Evolutionary conservation across 148 eudicot species (phyloP).

Genomic region (Diospyros kaki): DNA sequence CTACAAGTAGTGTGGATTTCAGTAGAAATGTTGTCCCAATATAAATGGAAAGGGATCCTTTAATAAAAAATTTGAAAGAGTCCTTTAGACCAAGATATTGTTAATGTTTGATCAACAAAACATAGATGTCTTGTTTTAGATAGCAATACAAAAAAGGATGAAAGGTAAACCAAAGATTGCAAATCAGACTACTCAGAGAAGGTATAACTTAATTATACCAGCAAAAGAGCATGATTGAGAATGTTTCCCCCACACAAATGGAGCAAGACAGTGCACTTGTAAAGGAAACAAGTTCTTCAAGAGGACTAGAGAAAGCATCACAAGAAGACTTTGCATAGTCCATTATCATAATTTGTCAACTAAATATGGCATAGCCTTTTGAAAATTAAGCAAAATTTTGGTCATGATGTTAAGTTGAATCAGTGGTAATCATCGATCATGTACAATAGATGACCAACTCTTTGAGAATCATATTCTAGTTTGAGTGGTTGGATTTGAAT

Average conservation of each 20-base stretch:
- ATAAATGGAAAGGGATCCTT: background rate
- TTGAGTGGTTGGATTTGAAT: background rate
- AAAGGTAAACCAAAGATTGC: background rate
- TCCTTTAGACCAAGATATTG: background rate
- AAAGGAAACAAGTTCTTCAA: background rate
- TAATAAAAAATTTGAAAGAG: background rate
- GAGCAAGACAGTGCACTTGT: background rate
- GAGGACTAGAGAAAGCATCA: background rate
- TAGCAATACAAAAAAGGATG: too few species aligned
- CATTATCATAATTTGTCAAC: background rate
- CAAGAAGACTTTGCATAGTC: background rate
- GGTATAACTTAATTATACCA: background rate
- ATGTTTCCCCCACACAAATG: constrained; percentile 1
- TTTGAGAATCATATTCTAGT: background rate
- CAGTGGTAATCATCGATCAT: background rate
- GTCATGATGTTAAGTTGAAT: background rate
- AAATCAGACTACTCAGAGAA: background rate
- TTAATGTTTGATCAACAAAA: background rate
- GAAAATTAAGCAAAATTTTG: background rate
- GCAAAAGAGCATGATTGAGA: background rate
- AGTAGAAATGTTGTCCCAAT: background rate
- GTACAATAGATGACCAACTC: background rate
- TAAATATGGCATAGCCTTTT: background rate
- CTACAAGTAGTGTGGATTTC: background rate
- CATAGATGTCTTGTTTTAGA: too few species aligned